Evolutionary conservation across 257 asterid species (phyloP), one percentile per base, ranked within the genome.

Genomic region (Phtheirospermum japonicum): DNA sequence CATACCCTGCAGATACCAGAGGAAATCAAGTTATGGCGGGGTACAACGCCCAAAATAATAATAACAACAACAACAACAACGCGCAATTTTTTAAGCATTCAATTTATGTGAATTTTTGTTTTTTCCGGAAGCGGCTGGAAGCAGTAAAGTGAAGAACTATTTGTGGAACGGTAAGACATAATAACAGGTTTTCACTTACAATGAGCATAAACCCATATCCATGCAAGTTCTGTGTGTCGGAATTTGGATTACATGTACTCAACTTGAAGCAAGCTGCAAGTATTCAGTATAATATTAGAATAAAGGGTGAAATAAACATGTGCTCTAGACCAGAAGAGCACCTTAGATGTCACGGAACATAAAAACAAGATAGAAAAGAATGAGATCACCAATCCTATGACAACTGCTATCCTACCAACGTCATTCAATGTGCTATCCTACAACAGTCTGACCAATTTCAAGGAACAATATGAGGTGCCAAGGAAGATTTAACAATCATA

Each of bases 261-360:
- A 90, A 74, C 86, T 73, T 77, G 84, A 80, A 73, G 83, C 98
- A 90, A 42, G 79, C 98, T 90, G 96, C 82, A 90, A 70, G 72
- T 34, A 48, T 53, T 37, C 23, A 56, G 42, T 45, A 67, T 55
- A 64, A 43, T 46, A 52, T 75, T 55, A 78, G 76, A 71, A 69
- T 39, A 67, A 61, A 50, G n/a, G 59, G 64, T 26, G 46, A 64
- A 64, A 60, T 34, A 59, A 59, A 56, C 36, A 72, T 59, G 20
- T 48, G 54, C 42, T 19, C 6, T 26, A 63, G 40, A 54, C 26
- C 66, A 40, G 9, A 40, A 55, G 34, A 65, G 23, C 17, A 61
- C n/a, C n/a, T n/a, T n/a, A n/a, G n/a, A n/a, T n/a, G n/a, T n/a
- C n/a, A n/a, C n/a, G n/a, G n/a, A n/a, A n/a, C n/a, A n/a, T n/a